Conservation (phyloP, 1,284 basidiomycete genomes). For the Trichosporon faecale region DNA sequence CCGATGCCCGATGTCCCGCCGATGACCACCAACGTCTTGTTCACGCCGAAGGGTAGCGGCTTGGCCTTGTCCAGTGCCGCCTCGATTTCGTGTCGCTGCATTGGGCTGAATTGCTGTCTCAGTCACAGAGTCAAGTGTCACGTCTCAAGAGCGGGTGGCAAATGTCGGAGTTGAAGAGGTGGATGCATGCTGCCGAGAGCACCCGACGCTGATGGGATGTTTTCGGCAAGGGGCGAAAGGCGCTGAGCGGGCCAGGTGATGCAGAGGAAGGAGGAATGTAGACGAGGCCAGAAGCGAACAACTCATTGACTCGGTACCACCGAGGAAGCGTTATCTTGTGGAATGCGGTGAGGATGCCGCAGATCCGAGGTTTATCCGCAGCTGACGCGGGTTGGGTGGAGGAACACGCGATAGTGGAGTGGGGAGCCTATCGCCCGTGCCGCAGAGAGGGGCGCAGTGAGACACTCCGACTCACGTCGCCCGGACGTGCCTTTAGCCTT, state of each 20-base stretch:
- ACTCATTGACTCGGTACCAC: too few species aligned
- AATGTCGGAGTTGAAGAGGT: neutral
- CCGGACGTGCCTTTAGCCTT: neutral
- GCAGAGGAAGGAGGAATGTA: neutral
- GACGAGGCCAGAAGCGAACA: neutral
- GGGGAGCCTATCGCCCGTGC: neutral
- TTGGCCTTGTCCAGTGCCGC: neutral
- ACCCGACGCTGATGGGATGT: neutral
- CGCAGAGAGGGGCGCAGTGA: neutral
- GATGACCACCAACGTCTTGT: neutral
- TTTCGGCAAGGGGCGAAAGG: too few species aligned
- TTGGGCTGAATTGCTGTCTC: neutral
- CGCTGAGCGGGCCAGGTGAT: too few species aligned
- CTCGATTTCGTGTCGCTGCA: neutral
- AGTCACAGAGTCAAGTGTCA: neutral
- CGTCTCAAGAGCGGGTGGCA: too few species aligned
- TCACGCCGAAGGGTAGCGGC: neutral
- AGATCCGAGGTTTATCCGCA: neutral
- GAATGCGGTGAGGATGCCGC: neutral
- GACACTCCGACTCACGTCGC: neutral
- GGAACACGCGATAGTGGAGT: neutral
- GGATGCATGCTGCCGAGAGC: neutral
- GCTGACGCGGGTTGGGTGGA: too few species aligned
- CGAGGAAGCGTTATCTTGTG: neutral
- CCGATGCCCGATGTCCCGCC: neutral